phyloP scores from a whole-genome alignment of 768 basidiomycete genomes.

The Dioszegia crocea region DNA sequence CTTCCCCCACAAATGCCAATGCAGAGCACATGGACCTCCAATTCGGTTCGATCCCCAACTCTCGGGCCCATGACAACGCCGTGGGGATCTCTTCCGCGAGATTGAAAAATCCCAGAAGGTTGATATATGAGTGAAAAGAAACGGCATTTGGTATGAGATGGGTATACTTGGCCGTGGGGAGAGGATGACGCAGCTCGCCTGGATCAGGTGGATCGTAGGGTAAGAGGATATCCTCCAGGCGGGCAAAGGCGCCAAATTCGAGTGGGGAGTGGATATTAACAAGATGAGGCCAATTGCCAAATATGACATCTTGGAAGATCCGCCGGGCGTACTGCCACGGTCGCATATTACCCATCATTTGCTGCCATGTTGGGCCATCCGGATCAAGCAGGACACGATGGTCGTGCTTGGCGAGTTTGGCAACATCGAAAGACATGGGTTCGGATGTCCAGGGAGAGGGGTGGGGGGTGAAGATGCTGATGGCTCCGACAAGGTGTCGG shows the following conservation, averaged over 20 bases:
- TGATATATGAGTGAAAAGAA: constrained; percentile 61
- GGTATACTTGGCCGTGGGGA: constrained; percentile 35
- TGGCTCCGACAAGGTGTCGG: constrained; percentile 15
- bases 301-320: constrained; percentile 59
- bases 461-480: constrained; percentile 9
- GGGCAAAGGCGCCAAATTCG: constrained; percentile 18
- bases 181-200: constrained; percentile 9
- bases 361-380: constrained; percentile 30
- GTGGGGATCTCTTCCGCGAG: constrained; percentile 62
- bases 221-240: not conserved
- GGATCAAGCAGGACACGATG: constrained; percentile 25
- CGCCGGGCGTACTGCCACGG: constrained; percentile 56
- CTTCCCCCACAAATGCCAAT: constrained; percentile 69
- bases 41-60: constrained; percentile 57
- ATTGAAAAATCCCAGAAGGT: constrained; percentile 58
- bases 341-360: constrained; percentile 20
- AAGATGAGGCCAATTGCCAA: constrained; percentile 58
- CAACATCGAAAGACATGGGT: constrained; percentile 9
- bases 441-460: not conserved
- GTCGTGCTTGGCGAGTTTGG: constrained; percentile 21
- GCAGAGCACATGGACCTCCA: constrained; percentile 59
- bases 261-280: constrained; percentile 51
- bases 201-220: constrained; percentile 2
- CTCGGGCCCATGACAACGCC: constrained; percentile 69
- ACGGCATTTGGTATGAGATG: constrained; percentile 56